Evolutionary conservation across 345 rosid genomes (phyloP).

Genomic region (Xanthoceras sorbifolium): DNA sequence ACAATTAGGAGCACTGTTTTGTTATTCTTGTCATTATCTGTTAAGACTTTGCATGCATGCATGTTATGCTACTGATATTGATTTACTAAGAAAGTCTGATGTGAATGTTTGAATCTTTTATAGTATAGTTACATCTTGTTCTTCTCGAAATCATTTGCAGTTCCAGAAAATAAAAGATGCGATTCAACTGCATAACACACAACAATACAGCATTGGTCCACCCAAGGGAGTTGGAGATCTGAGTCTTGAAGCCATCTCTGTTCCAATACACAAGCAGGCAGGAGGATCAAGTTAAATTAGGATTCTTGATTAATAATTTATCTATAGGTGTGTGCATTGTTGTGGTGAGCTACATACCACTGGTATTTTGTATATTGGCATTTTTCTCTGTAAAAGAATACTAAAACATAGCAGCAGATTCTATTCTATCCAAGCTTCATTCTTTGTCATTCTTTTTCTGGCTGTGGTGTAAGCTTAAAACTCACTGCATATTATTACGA

Average conservation of each 20-base stretch:
- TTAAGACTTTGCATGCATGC: neutral
- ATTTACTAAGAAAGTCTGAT: neutral
- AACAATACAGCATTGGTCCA: conserved; percentile 59
- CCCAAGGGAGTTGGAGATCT: conserved; percentile 61
- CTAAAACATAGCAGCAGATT: neutral
- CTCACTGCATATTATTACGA: neutral
- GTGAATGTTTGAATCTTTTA: neutral
- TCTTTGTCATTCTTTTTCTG: conserved; percentile 27
- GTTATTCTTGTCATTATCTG: neutral
- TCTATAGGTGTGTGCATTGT: conserved; percentile 16
- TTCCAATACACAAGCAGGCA: conserved; percentile 40
- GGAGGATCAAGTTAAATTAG: conserved; percentile 40
- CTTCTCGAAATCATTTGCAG: conserved; percentile 41
- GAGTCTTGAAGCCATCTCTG: conserved; percentile 49
- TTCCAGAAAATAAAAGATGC: conserved; percentile 91
- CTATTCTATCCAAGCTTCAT: conserved; percentile 17
- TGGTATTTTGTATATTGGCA: conserved; percentile 30
- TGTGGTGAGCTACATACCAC: neutral
- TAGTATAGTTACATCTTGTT: neutral
- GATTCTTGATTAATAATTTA: conserved; percentile 11
- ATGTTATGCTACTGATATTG: neutral
- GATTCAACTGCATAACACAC: conserved; percentile 62
- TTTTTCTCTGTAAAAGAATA: conserved; percentile 17
- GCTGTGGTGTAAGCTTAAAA: conserved; percentile 13
- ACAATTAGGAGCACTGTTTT: neutral